phyloP scores from a whole-genome alignment of 1,284 basidiomycete genomes.

The Paramarasmius palmivorus region DNA sequence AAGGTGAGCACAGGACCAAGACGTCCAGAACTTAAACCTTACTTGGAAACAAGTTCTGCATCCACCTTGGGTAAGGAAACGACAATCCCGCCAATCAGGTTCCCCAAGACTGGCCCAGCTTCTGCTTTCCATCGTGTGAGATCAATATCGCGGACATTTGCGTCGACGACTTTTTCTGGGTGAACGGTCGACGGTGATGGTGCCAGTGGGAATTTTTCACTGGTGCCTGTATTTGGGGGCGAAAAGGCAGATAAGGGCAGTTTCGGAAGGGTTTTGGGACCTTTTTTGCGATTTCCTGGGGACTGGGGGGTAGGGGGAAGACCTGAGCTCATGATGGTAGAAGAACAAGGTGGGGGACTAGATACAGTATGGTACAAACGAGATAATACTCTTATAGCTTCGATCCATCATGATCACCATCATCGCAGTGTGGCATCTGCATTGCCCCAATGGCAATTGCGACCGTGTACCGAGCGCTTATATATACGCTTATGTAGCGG shows the following conservation, averaged over 20 bases:
- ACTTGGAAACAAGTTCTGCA: slow-evolving; percentile 42
- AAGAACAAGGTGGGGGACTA: neutral
- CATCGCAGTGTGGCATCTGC: neutral
- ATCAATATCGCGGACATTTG: slow-evolving; percentile 50
- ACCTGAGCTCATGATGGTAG: slow-evolving; percentile 25
- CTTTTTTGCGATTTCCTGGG: slow-evolving; percentile 55
- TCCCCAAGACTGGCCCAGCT: slow-evolving; percentile 43
- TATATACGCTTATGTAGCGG: too few species aligned
- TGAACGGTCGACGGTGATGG: slow-evolving; percentile 68
- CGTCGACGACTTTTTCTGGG: slow-evolving; percentile 66
- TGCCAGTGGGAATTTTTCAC: slow-evolving; percentile 65
- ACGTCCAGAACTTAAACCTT: slow-evolving; percentile 18
- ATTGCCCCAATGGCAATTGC: neutral
- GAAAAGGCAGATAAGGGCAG: slow-evolving; percentile 74
- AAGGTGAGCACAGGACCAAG: neutral
- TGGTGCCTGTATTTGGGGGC: slow-evolving; percentile 63
- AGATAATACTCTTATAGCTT: neutral
- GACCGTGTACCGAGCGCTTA: too few species aligned
- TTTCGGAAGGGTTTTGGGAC: slow-evolving; percentile 60
- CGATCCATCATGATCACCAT: neutral
- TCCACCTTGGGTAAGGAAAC: slow-evolving; percentile 44
- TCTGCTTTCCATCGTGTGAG: slow-evolving; percentile 54
- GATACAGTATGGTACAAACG: neutral
- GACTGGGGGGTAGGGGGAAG: slow-evolving; percentile 33
- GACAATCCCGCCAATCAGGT: slow-evolving; percentile 52